Percentiles rank a stretch among this genome's conserved stretches.
Evolutionary conservation across 2,329 filamentous ascomycete species (phyloP).

Genomic region (Mycocentrospora acerina): DNA sequence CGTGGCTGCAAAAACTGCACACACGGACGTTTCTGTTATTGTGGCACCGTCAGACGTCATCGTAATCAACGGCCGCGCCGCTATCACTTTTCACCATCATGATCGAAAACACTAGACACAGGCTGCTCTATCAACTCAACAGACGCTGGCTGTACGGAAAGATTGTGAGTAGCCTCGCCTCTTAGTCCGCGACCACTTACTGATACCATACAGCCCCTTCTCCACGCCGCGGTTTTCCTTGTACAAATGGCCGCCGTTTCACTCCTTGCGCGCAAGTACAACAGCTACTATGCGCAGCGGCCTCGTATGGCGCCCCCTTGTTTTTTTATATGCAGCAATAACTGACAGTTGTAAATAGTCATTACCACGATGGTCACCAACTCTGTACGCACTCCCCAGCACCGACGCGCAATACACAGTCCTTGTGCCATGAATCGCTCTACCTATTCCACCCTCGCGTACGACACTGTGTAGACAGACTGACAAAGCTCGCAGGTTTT

Average conservation of each 20-base stretch:
- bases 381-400: slow-evolving; percentile 60
- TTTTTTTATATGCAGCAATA: not conserved
- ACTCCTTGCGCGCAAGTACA: slow-evolving; percentile 83
- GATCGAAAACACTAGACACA: slow-evolving; percentile 52
- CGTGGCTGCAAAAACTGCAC: slow-evolving; percentile 11
- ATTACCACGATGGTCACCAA: slow-evolving; percentile 99
- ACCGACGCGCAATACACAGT: slow-evolving; percentile 5
- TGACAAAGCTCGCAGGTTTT: slow-evolving; percentile 54
- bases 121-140: slow-evolving; percentile 66
- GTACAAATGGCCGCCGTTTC: slow-evolving; percentile 86
- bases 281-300: slow-evolving; percentile 87
- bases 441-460: not conserved
- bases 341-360: slow-evolving; percentile 55
- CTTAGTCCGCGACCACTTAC: slow-evolving; percentile 1
- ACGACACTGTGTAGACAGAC: not conserved
- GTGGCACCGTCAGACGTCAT: slow-evolving; percentile 3
- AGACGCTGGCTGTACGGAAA: slow-evolving; percentile 72
- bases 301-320: slow-evolving; percentile 60
- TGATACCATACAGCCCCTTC: slow-evolving; percentile 66
- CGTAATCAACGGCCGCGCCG: slow-evolving; percentile 13
- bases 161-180: slow-evolving; percentile 57
- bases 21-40: slow-evolving; percentile 19
- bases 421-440: no score
- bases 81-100: slow-evolving; percentile 25
- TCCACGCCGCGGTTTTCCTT: slow-evolving; percentile 81